Base-by-base conservation (phyloP, 139 green algal species). In the Chlorella vulgaris region DNA sequence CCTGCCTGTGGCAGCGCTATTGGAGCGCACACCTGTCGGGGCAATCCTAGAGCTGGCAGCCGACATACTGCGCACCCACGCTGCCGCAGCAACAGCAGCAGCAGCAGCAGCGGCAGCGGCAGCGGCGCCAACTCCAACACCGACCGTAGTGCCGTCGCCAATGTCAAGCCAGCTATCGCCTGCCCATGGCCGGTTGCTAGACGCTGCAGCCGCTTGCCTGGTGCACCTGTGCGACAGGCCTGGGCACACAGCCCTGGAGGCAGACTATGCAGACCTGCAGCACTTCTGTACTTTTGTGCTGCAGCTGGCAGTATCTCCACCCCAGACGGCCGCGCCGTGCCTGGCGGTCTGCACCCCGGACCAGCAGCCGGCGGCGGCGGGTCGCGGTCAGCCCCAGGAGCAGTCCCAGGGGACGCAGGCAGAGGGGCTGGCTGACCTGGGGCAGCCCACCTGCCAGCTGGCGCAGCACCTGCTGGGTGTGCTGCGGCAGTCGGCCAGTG, bases 61-160 rank as follows among this genome's bases (percentile, higher is more conserved):
- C 1, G 77, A 83, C 28, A 39, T 83, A 3, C 77, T 83, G 65
- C 60, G 67, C 26, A 33, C 76, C 21, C 76, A 82, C 55, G 73
- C 47, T 6, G 62, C 10, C 62, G 39, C 67, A 55, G 3, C 0
- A 26, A 3, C 3, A 35, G 67, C 13, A 3, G 67, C 39, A 36
- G 39, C 39, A 36, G 15, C 39, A 58, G 38, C n/a, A n/a, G n/a
- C n/a, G n/a, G n/a, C 63, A 43, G 33, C 65, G 28, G 61, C 61
- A 38, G 26, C 28, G 8, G 43, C 36, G 33, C 38, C 66, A 55
- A 47, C 42, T 42, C 4, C 40, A 10, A 7, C n/a, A n/a, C n/a
- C n/a, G n/a, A n/a, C n/a, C n/a, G n/a, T n/a, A n/a, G n/a, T n/a
- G n/a, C n/a, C n/a, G n/a, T n/a, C n/a, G n/a, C n/a, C n/a, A n/a